Evolutionary conservation across 1,284 basidiomycete species (phyloP).

Genomic region (Gymnopus androsaceus): DNA sequence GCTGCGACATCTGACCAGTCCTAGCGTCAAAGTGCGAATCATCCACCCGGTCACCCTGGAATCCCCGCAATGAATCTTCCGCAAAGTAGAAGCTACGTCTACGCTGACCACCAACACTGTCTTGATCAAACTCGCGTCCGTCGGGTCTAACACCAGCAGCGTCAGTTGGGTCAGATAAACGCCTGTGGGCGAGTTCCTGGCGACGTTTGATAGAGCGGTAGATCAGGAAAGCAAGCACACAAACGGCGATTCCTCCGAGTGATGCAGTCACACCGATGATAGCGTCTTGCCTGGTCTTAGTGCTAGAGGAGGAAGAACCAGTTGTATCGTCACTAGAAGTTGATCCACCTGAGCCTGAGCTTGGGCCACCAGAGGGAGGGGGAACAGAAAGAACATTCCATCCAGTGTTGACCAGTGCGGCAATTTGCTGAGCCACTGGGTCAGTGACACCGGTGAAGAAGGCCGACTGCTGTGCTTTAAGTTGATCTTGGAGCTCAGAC

Average conservation of each 20-base stretch:
- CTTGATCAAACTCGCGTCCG: conserved; percentile 71
- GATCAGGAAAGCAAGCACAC: conserved; percentile 66
- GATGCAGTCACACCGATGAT: conserved; percentile 81
- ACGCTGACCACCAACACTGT: conserved; percentile 68
- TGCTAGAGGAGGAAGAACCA: conserved; percentile 27
- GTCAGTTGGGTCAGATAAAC: conserved; percentile 54
- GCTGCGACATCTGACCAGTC: conserved; percentile 43
- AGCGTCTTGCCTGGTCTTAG: conserved; percentile 62
- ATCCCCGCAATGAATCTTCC: conserved; percentile 74
- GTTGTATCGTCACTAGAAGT: conserved; percentile 23
- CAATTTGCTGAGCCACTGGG: conserved; percentile 49
- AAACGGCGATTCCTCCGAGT: conserved; percentile 68
- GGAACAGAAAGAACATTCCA: conserved; percentile 55
- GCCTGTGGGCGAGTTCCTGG: conserved; percentile 60
- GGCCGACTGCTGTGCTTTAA: conserved; percentile 52
- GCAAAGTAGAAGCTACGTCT: conserved; percentile 81
- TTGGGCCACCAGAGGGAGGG: conserved; percentile 24
- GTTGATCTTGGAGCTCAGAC: conserved; percentile 51
- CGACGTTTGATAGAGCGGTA: conserved; percentile 62
- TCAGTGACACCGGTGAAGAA: conserved; percentile 57
- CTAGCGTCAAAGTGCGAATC: conserved; percentile 23
- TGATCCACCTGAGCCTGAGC: conserved; percentile 25
- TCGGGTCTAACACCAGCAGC: conserved; percentile 49
- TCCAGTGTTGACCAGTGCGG: conserved; percentile 58
- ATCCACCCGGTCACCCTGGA: conserved; percentile 35